Evolutionary conservation across 371 early-diverging fungal genomes (phyloP).

Genomic region (Sporodiniella umbellata): DNA sequence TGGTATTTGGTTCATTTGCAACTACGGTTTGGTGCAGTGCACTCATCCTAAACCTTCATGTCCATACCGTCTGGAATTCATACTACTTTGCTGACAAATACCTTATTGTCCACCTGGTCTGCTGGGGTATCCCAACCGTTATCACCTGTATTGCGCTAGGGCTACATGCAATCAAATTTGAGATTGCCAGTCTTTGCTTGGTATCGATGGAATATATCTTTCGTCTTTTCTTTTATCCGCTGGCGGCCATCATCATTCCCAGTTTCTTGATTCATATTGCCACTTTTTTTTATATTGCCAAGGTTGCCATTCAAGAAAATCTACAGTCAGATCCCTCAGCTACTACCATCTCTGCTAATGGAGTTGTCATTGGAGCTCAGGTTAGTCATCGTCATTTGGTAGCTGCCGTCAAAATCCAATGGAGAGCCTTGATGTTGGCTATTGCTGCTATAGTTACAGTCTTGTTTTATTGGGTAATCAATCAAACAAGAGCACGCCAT

Average conservation of each 20-base stretch:
- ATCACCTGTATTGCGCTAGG: constrained; percentile 51
- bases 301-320: constrained; percentile 45
- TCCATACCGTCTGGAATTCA: constrained; percentile 69
- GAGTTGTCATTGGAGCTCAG: constrained; percentile 31
- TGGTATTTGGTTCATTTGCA: constrained; percentile 58
- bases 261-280: constrained; percentile 57
- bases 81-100: constrained; percentile 58
- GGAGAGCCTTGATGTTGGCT: constrained; percentile 67
- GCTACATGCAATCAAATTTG: constrained; percentile 53
- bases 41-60: constrained; percentile 61
- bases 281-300: constrained; percentile 65
- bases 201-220: constrained; percentile 51
- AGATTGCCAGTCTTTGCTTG: constrained; percentile 61
- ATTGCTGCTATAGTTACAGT: constrained; percentile 48
- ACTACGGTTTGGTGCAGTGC: constrained; percentile 61
- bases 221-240: constrained; percentile 58
- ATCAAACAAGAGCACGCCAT: no score
- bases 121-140: constrained; percentile 61
- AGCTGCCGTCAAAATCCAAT: constrained; percentile 64
- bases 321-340: constrained; percentile 50
- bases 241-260: constrained; percentile 59
- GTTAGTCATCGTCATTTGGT: constrained; percentile 52
- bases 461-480: constrained; percentile 54
- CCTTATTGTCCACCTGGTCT: constrained; percentile 46
- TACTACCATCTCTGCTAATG: no score